Percentiles rank a stretch among this genome's conserved stretches.
These are phyloP conservation scores for Corylus americana DNA, from an alignment of 306 rosid species.

Conservation along the genomic window DNA sequence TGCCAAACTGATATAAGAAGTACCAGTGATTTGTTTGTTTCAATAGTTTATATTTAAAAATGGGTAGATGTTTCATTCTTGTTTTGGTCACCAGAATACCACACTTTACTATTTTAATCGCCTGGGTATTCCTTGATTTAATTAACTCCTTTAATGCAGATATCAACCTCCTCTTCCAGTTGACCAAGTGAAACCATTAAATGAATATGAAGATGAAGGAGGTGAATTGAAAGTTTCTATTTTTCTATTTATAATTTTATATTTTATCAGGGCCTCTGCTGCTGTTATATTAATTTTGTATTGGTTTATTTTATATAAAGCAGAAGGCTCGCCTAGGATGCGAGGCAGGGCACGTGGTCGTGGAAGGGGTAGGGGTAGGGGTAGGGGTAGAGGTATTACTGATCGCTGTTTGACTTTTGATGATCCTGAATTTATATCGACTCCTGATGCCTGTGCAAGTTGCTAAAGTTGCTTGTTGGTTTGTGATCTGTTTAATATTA, in stretches of 20 bases:
- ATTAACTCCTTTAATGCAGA: slow-evolving; percentile 37
- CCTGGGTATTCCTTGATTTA: slow-evolving; percentile 9
- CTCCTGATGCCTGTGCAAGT: not conserved
- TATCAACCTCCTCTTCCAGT: slow-evolving; percentile 79
- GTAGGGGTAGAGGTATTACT: slow-evolving; percentile 52
- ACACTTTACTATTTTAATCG: not conserved
- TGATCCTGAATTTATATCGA: not conserved
- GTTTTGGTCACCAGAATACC: not conserved
- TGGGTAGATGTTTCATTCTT: not conserved
- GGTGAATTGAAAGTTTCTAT: slow-evolving; percentile 39
- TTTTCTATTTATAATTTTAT: not conserved
- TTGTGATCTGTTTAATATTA: slow-evolving; percentile 6
- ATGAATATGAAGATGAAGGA: slow-evolving; percentile 75
- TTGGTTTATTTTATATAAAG: slow-evolving; percentile 25
- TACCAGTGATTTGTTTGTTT: not conserved
- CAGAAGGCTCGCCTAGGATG: slow-evolving; percentile 70
- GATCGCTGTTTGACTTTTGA: not conserved
- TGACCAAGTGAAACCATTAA: slow-evolving; percentile 82
- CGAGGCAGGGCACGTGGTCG: slow-evolving; percentile 73
- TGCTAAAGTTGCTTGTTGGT: slow-evolving; percentile 9
- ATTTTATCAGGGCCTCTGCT: slow-evolving; percentile 6
- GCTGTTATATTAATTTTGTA: slow-evolving; percentile 4
- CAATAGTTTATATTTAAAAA: not conserved
- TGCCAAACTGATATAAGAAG: not conserved
- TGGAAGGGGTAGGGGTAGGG: slow-evolving; percentile 65